Base-by-base conservation (phyloP, 768 basidiomycete species). In the Trichaptum fuscoviolaceum region DNA sequence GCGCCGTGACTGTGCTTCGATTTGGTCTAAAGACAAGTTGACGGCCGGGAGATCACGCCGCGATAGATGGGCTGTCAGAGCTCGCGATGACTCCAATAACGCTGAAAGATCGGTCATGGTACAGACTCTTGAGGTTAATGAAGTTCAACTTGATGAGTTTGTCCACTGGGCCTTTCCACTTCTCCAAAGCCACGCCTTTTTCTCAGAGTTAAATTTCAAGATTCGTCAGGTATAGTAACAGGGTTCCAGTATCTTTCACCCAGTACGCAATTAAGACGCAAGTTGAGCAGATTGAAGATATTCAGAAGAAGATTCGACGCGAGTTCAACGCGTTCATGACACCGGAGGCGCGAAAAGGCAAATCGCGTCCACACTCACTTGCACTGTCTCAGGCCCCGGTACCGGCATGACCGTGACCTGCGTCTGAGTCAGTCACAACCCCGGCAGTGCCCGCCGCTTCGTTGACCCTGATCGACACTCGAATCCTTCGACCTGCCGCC, bases 21-120 rank as follows among this genome's bases (percentile, higher is more conserved):
- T 92, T 79, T 98, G 94, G 76, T 96, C 95, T 35, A 99, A 84
- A 1, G 94, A 93, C 65, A 96, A 88, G 65, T 91, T 87, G 58
- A 99, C 89, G 2, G 91, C 85, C 12, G 96, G 96, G 1, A 99
- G 80, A 71, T 97, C 94, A 4, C 89, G 89, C 58, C 85, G 83
- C 3, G 87, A 84, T 30, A 95, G 78, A 75, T 95, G 92, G 0
- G 89, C 87, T 10, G 88, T 93, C 36, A 95, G 84, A 27, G 85
- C 85, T 72, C 84, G 87, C 9, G 90, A 90, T 27, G 87, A 85
- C 61, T 85, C 85, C 71, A 92, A 76, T 65, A 93, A 79, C n/a
- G 90, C 82, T 36, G 89, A 87, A 1, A 92, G 80, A 73, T 91
- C 87, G 58, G 88, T 67, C 35, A 25, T 64, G 36, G 52, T 18